A percentile compares a stretch with the other conserved stretches of the same genome.
These are phyloP conservation scores for Alopecurus myosuroides DNA, from an alignment of 176 grass and related monocot species.

Conservation along the genomic window DNA sequence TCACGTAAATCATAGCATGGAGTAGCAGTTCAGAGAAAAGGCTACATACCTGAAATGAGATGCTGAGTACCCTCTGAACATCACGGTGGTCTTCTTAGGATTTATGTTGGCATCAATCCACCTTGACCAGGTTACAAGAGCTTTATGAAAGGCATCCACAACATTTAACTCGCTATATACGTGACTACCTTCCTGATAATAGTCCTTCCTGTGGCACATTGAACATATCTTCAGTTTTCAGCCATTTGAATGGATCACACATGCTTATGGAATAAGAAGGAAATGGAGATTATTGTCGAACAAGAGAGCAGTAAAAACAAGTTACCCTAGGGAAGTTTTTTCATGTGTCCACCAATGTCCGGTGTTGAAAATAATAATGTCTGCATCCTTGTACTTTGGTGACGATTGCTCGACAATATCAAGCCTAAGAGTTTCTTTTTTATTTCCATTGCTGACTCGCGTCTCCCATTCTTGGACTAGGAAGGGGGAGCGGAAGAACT, in stretches of 20 bases:
- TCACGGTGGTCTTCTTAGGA: slow-evolving; percentile 52
- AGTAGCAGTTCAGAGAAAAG: not conserved
- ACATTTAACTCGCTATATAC: slow-evolving; percentile 74
- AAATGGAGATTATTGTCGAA: slow-evolving; percentile 11
- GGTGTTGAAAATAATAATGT: slow-evolving; percentile 88
- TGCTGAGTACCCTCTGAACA: slow-evolving; percentile 90
- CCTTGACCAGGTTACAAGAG: slow-evolving; percentile 81
- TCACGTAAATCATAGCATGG: not conserved
- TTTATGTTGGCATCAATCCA: slow-evolving; percentile 91
- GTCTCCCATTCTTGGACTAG: slow-evolving; percentile 89
- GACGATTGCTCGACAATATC: slow-evolving; percentile 82
- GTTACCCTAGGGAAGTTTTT: slow-evolving; percentile 89
- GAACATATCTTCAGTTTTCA: not conserved
- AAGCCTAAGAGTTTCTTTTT: slow-evolving; percentile 89
- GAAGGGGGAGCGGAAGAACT: slow-evolving; percentile 96
- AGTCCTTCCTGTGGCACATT: slow-evolving; percentile 69
- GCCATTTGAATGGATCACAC: not conserved
- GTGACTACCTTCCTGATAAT: slow-evolving; percentile 91
- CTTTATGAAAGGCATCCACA: slow-evolving; percentile 75
- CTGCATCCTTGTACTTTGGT: slow-evolving; percentile 86
- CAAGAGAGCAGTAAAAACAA: slow-evolving; percentile 20
- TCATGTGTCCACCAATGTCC: slow-evolving; percentile 99
- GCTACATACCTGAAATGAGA: slow-evolving; percentile 76
- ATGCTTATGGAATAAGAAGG: not conserved
- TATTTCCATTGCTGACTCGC: slow-evolving; percentile 39